phyloP scores from a whole-genome alignment of 1,284 basidiomycete species.

The Leccinum pachyderme region DNA sequence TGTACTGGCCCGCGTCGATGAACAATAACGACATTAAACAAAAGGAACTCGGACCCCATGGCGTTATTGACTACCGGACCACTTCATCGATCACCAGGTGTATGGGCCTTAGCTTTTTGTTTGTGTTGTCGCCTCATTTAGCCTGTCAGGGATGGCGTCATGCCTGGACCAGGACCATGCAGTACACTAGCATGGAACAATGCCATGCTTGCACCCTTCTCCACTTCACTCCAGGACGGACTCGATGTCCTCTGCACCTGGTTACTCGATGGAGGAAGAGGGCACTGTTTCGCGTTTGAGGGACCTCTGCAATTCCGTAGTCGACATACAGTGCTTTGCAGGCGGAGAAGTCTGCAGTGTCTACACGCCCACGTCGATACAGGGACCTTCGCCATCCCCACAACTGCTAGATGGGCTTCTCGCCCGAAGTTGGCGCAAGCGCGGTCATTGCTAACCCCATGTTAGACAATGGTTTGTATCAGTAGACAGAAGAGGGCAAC shows the following conservation, averaged over 20 bases:
- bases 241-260: slow-evolving; percentile 26
- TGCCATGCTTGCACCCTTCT: slow-evolving; percentile 1
- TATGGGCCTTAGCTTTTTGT: too few relatives aligned
- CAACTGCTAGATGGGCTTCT: slow-evolving; percentile 96
- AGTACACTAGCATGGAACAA: not conserved
- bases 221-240: slow-evolving; percentile 52
- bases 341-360: not conserved
- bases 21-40: too few relatives aligned
- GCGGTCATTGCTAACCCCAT: slow-evolving; percentile 70
- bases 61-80: too few relatives aligned
- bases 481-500: slow-evolving; percentile 64
- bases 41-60: too few relatives aligned
- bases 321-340: too few relatives aligned
- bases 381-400: slow-evolving; percentile 62
- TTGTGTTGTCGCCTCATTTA: too few relatives aligned
- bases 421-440: slow-evolving; percentile 63
- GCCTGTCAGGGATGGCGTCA: too few relatives aligned
- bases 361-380: slow-evolving; percentile 9
- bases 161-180: too few relatives aligned
- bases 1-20: too few relatives aligned
- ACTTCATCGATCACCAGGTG: too few relatives aligned
- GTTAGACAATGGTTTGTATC: slow-evolving; percentile 55
- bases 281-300: not conserved
- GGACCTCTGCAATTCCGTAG: too few relatives aligned
- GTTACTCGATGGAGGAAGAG: not conserved